A percentile compares a stretch with the other conserved stretches of the same genome.
Evolutionary conservation across 306 rosid genomes (phyloP).

Genomic region (Vigna radiata): DNA sequence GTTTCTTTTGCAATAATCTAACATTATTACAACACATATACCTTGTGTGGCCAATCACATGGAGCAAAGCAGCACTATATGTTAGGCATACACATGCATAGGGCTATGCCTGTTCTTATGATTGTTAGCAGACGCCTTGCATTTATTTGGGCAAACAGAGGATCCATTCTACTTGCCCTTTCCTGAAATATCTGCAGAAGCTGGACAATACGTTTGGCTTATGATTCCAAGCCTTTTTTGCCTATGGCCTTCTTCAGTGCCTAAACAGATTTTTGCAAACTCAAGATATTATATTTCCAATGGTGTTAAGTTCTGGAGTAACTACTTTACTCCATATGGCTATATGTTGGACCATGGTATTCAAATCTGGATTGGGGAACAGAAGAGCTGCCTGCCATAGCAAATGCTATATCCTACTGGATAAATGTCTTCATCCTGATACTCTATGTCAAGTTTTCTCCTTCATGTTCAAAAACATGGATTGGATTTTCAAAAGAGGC

Average conservation of each 20-base stretch:
- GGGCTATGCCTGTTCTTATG: constrained; percentile 61
- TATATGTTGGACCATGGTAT: constrained; percentile 60
- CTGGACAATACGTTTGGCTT: constrained; percentile 62
- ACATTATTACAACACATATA: no score
- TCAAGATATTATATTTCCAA: constrained; percentile 73
- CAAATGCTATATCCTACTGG: constrained; percentile 72
- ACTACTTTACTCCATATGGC: constrained; percentile 59
- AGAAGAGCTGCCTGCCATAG: constrained; percentile 75
- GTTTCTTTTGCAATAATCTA: no score
- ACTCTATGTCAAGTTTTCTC: constrained; percentile 65
- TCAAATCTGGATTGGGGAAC: constrained; percentile 63
- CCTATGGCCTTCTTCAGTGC: constrained; percentile 69
- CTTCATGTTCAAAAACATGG: constrained; percentile 63
- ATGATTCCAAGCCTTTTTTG: constrained; percentile 68
- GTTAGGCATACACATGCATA: constrained; percentile 73
- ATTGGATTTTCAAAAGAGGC: constrained; percentile 66
- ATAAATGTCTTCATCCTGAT: constrained; percentile 57
- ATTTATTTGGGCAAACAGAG: constrained; percentile 63
- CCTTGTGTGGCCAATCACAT: constrained; percentile 76
- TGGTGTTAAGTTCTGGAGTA: constrained; percentile 62
- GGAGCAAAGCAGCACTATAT: constrained; percentile 73
- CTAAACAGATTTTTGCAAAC: constrained; percentile 64
- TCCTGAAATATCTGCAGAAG: constrained; percentile 62
- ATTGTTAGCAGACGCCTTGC: constrained; percentile 57
- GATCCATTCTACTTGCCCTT: constrained; percentile 51